Evolutionary conservation across 2,329 filamentous ascomycete genomes (phyloP), one percentile per base, ranked within the genome.

Genomic region (Helotiales sp.): DNA sequence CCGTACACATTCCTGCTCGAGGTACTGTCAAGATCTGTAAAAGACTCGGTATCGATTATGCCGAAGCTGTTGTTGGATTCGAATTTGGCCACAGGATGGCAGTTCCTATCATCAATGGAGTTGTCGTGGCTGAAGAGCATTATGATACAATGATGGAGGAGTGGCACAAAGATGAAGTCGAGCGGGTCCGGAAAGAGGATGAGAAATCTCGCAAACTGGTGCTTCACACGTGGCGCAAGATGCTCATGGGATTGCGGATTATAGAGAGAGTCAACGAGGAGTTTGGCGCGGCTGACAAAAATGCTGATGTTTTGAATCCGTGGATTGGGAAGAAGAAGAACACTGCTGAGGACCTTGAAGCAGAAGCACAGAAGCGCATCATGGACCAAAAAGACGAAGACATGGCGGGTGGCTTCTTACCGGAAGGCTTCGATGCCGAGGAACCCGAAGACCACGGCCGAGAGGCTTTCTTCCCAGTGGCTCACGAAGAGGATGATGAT

Each of bases 21-120:
- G 93, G 93, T 0, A 91, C 90, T 0, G 89, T 90, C 34, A 89
- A 90, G 57, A 87, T 97, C 1, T 97, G 95, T 78, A 93, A 92
- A 77, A 89, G 91, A 69, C 83, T 99, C 0, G 88, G 88, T 3
- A 91, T 98, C 43, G 93, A 97, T 76, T 96, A 90, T 73, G 96
- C 96, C 0, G 96, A 98, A 79, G 96, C 96, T 0, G 96, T 97
- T 2, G 94, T 94, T 0, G 96, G 93, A 1, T 99, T 99, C 77
- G 96, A 99, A 76, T 99, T 98, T 77, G 95, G 95, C 0, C 91
- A 96, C 73, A 91, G 96, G 68, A 94, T 96, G 85, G 96, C 96
- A 5, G 93, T 98, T 0, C 96, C 96, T 0, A 89, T 97, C 0
- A 91, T 98, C 30, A 91, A 92, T 63, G 96, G 95, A 0, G 93